Evolutionary conservation across 495 filamentous ascomycete genomes (phyloP), one percentile per base, ranked within the genome.

Genomic region (Podospora conica): DNA sequence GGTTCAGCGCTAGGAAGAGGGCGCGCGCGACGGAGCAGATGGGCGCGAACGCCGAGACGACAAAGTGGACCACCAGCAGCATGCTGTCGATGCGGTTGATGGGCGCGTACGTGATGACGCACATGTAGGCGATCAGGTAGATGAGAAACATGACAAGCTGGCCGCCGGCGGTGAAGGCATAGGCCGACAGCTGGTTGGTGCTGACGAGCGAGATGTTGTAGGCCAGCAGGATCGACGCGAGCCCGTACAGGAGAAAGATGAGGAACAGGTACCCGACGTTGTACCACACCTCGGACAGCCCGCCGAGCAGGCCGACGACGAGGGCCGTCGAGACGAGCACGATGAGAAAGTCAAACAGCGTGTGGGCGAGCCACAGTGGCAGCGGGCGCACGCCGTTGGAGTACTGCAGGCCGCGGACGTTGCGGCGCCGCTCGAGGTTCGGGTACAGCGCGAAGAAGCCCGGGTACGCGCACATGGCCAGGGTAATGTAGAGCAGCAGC

Each of bases 381-480:
- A 91, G 70, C 0, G 84, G 83, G 40, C 88, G 80, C 11, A 91
- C 90, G 60, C 90, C 91, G 71, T 94, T 96, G 58, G 90, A 92
- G 76, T 94, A 97, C 70, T 97, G 89, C 55, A 97, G 78, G 15
- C 90, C 89, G 31, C 93, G 82, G 29, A 97, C 89, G 61, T 91
- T 88, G 9, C 87, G 77, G 11, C 91, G 79, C 11, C 92, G 83
- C 74, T 96, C 92, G 5, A 89, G 73, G 3, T 91, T 95, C 24
- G 91, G 90, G 76, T 96, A 96, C 20, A 96, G 82, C 1, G 89
- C 86, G 70, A 95, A 96, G 78, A 96, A 91, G 25, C 86, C 91
- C 6, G 92, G 92, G 73, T 87, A 95, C 0, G 86, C 87, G 20
- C 84, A 81, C 80, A 93, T 86, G 18, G 86, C 90, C 2, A 96